A percentile compares a stretch with the other conserved stretches of the same genome.
phyloP scores from a whole-genome alignment of 306 rosid species.

The Datisca glomerata region DNA sequence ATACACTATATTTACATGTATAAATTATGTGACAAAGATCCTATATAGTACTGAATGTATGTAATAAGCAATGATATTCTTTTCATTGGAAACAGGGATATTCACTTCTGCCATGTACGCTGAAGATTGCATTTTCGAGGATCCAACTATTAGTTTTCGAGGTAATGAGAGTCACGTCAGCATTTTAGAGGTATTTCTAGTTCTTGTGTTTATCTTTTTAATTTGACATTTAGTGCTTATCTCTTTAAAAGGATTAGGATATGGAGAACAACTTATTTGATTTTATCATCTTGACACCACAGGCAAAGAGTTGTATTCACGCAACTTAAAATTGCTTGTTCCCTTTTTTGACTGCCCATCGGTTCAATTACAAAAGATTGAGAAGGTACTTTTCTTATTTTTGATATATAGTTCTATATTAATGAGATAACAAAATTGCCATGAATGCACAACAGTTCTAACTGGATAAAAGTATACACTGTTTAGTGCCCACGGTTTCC shows the following conservation, averaged over 20 bases:
- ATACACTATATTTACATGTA: too few relatives aligned
- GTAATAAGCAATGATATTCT: too few relatives aligned
- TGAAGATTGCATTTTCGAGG: conserved; percentile 67
- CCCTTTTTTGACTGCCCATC: conserved; percentile 80
- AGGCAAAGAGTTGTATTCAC: conserved; percentile 78
- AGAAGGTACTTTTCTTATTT: conserved; percentile 39
- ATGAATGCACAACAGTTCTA: too few relatives aligned
- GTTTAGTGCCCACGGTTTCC: neutral
- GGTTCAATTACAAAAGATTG: conserved; percentile 46
- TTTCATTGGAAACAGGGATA: conserved; percentile 34
- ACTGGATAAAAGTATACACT: too few relatives aligned
- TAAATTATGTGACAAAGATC: too few relatives aligned
- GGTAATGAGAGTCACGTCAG: conserved; percentile 42
- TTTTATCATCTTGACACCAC: conserved; percentile 20
- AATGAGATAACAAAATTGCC: too few relatives aligned
- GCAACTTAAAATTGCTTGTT: conserved; percentile 92
- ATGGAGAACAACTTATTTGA: conserved; percentile 12
- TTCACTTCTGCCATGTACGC: conserved; percentile 64
- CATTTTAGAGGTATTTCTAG: too few relatives aligned
- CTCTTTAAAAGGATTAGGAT: too few relatives aligned
- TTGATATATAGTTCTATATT: too few relatives aligned
- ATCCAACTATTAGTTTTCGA: conserved; percentile 73
- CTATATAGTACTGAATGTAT: too few relatives aligned
- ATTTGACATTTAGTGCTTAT: too few relatives aligned
- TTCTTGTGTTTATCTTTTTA: too few relatives aligned